A percentile compares a stretch with the other conserved stretches of the same genome.
Conservation (phyloP, 2,329 filamentous ascomycete species). For the Microdochium bolleyi region DNA sequence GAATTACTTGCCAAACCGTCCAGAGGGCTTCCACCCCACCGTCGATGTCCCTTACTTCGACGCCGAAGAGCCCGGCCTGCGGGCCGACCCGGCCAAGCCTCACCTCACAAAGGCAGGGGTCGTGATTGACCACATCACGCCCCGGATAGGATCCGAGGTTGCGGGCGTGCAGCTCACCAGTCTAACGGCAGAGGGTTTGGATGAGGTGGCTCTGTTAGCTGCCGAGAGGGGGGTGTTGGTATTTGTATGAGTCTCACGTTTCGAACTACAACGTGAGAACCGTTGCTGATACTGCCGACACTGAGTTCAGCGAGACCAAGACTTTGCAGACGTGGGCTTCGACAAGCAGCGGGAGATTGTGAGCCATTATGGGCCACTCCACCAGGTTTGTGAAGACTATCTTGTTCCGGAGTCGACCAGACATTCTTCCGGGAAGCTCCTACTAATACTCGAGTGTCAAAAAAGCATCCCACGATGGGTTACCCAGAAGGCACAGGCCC, state of each 20-base stretch:
- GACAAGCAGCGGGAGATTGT: conserved; percentile 19
- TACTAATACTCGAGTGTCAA: background rate
- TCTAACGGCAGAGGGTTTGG: conserved; percentile 13
- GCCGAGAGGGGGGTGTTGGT: conserved; percentile 21
- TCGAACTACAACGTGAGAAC: background rate
- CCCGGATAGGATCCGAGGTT: conserved; percentile 18
- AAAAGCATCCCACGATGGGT: conserved; percentile 19
- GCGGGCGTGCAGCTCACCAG: conserved; percentile 18
- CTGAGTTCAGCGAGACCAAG: conserved; percentile 20
- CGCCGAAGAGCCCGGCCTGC: conserved; percentile 18
- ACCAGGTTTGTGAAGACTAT: conserved; percentile 7
- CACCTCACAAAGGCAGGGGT: conserved; percentile 10
- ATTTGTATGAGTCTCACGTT: conserved; percentile 10
- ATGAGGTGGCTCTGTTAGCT: conserved; percentile 20
- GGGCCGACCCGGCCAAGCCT: conserved; percentile 17
- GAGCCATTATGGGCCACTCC: conserved; percentile 20
- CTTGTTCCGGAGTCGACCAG: too few relatives aligned
- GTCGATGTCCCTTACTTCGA: conserved; percentile 17
- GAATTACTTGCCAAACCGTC: conserved; percentile 21
- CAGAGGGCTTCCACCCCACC: conserved; percentile 18
- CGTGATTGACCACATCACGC: conserved; percentile 14
- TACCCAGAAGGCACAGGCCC: conserved; percentile 20
- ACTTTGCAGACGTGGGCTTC: conserved; percentile 22
- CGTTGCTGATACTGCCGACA: too few relatives aligned
- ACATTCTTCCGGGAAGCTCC: too few relatives aligned